Base-by-base conservation (phyloP, 2,329 filamentous ascomycete genomes). In the Fusarium euwallaceae region DNA sequence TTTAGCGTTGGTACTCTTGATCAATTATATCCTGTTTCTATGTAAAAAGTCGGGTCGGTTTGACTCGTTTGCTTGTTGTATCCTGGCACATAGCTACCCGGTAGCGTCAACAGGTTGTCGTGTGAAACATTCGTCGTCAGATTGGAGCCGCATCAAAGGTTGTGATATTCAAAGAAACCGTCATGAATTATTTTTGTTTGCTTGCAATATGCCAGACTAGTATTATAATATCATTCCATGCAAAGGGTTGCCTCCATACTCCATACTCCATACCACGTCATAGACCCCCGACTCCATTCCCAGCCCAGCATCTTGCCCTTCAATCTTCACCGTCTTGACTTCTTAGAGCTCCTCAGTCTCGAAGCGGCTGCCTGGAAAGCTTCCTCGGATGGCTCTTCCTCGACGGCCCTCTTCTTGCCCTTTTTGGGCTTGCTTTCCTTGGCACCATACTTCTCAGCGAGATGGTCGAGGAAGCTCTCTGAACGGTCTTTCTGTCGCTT, bases 401-500 rank as follows among this genome's bases (percentile, higher is more conserved):
- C 92, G 1, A 89, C 86, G 1, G 79, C 81, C 29, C 83, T 84
- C 74, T 88, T 86, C 79, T 89, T 90, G 12, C 86, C 86, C 79
- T 88, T 91, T 82, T 87, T 87, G 0, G 80, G 75, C 70, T 86
- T 85, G 61, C 80, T 78, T 60, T 79, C 79, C 16, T 80, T 80
- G 9, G 86, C 84, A 32, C 87, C 85, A 81, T 97, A 97, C 84
- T 96, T 97, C 59, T 92, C 93, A 67, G 94, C 94, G 60, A 98
- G 83, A 60, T 89, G 86, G 71, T 94, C 93, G 27, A 97, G 84
- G 80, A 97, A 95, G 41, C 85, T 86, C 32, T 84, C 87, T 6
- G 82, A 82, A 37, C 93, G 71, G 45, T 88, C 88, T 76, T 92
- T 87, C 81, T 97, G 93, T 56, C 92, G 90, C 78, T 89, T 87